Percentiles rank a stretch among this genome's conserved stretches.
phyloP scores from a whole-genome alignment of 352 stramenopile species.

The Peronospora farinosa region DNA sequence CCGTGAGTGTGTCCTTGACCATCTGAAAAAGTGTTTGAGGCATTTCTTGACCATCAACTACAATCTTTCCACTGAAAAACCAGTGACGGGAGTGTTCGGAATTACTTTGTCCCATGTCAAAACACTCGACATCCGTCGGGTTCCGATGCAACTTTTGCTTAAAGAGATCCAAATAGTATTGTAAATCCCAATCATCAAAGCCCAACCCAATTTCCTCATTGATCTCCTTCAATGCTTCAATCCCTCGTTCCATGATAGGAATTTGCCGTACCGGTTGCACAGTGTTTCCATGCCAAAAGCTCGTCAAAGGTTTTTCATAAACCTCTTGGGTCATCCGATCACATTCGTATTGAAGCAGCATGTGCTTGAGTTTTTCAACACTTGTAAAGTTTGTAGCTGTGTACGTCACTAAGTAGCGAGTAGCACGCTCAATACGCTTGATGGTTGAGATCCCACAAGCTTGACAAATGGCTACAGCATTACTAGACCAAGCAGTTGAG shows the following conservation, averaged over 20 bases:
- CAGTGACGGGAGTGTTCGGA: conserved; percentile 99
- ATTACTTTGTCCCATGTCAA: conserved; percentile 98
- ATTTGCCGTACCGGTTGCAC: conserved; percentile 87
- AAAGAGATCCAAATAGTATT: conserved; percentile 98
- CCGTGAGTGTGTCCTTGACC: conserved; percentile 96
- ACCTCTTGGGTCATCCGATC: conserved; percentile 98
- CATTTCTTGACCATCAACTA: conserved; percentile 96
- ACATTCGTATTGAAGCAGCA: conserved; percentile 72
- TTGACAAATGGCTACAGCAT: conserved; percentile 95
- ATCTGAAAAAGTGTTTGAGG: conserved; percentile 97
- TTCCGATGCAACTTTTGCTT: conserved; percentile 95
- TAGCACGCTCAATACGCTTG: conserved; percentile 91
- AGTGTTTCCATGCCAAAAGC: conserved; percentile 85
- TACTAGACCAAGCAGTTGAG: conserved; percentile 97
- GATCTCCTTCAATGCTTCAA: conserved; percentile 92
- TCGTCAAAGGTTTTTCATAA: conserved; percentile 86
- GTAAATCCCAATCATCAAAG: conserved; percentile 98
- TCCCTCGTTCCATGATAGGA: conserved; percentile 92
- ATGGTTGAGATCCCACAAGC: conserved; percentile 88
- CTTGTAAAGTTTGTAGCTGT: conserved; percentile 35
- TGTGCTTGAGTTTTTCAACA: conserved; percentile 39
- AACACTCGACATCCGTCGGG: conserved; percentile 99
- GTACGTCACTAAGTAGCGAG: conserved; percentile 85
- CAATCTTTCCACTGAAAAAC: conserved; percentile 99
- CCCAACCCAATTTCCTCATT: conserved; percentile 92